A percentile compares a stretch with the other conserved stretches of the same genome.
phyloP scores from a whole-genome alignment of 2,329 filamentous ascomycete species.

The Chaetomiaceae sp. region DNA sequence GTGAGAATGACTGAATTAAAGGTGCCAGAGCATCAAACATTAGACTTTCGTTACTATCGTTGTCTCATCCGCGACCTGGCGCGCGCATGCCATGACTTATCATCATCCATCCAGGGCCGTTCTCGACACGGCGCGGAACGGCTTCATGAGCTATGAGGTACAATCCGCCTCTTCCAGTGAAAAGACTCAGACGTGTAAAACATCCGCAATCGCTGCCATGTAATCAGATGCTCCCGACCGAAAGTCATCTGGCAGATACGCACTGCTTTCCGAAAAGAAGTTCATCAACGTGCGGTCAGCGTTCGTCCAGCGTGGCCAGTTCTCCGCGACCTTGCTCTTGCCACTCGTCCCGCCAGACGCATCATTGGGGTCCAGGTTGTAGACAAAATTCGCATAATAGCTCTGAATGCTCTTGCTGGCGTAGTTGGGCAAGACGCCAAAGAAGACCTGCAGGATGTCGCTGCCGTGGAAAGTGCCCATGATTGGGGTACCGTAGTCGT shows the following conservation, averaged over 20 bases:
- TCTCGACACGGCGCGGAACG: too few relatives aligned
- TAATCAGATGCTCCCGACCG: constrained; percentile 22
- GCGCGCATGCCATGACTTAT: too few relatives aligned
- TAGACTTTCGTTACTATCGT: too few relatives aligned
- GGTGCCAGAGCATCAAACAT: too few relatives aligned
- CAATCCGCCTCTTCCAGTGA: background rate
- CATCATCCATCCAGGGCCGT: too few relatives aligned
- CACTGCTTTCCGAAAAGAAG: constrained; percentile 30
- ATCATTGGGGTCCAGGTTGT: constrained; percentile 63
- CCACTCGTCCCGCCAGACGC: constrained; percentile 23
- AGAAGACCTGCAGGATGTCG: constrained; percentile 65
- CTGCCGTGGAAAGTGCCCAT: constrained; percentile 70
- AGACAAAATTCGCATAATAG: constrained; percentile 69
- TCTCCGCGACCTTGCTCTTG: constrained; percentile 34
- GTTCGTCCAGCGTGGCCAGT: constrained; percentile 38
- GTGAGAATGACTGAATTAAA: too few relatives aligned
- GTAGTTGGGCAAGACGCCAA: constrained; percentile 56
- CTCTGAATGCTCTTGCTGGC: constrained; percentile 54
- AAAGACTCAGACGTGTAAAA: constrained; percentile 17
- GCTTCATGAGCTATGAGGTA: background rate
- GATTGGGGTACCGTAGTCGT: constrained; percentile 63
- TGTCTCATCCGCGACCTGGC: too few relatives aligned
- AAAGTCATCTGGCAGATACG: constrained; percentile 27
- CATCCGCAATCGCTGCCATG: constrained; percentile 20
- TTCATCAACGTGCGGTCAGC: constrained; percentile 44